Percentiles rank a stretch among this genome's conserved stretches.
phyloP scores from a whole-genome alignment of 441 rosid species.

The Populus tomentosa region DNA sequence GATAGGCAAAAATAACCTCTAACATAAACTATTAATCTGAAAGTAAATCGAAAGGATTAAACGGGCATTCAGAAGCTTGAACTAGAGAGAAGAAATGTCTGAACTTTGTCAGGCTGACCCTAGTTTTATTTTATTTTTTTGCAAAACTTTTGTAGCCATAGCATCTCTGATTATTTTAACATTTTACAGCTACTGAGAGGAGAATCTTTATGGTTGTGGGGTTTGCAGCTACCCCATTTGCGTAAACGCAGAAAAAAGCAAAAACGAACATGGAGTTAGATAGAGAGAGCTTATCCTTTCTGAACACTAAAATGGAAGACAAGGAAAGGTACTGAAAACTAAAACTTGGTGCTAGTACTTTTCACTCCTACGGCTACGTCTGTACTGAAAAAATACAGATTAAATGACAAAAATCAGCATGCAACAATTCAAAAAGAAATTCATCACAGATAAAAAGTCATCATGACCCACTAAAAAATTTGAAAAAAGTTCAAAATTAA shows the following conservation, averaged over 20 bases:
- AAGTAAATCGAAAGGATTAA: too few relatives aligned
- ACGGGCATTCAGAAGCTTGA: too few relatives aligned
- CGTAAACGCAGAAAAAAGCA: not conserved
- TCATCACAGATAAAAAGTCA: not conserved
- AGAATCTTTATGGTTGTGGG: not conserved
- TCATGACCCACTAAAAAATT: conserved; percentile 8
- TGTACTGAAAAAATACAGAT: not conserved
- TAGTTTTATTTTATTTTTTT: too few relatives aligned
- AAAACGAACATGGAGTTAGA: not conserved
- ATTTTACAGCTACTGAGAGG: not conserved
- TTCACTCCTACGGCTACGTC: not conserved
- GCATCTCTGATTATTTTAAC: not conserved
- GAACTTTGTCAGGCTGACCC: not conserved
- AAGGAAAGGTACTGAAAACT: too few relatives aligned
- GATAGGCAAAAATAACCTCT: too few relatives aligned
- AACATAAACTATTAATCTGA: too few relatives aligned
- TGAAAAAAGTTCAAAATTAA: conserved; percentile 1
- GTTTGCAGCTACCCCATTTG: not conserved
- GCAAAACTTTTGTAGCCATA: not conserved
- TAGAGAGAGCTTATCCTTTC: not conserved
- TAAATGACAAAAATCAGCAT: conserved; percentile 1
- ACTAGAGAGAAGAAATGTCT: too few relatives aligned
- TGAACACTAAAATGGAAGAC: too few relatives aligned
- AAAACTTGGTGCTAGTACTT: too few relatives aligned
- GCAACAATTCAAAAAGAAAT: not conserved